Evolutionary conservation across 2,329 filamentous ascomycete species (phyloP), one percentile per base, ranked within the genome.

Genomic region (Fusarium nodosum): DNA sequence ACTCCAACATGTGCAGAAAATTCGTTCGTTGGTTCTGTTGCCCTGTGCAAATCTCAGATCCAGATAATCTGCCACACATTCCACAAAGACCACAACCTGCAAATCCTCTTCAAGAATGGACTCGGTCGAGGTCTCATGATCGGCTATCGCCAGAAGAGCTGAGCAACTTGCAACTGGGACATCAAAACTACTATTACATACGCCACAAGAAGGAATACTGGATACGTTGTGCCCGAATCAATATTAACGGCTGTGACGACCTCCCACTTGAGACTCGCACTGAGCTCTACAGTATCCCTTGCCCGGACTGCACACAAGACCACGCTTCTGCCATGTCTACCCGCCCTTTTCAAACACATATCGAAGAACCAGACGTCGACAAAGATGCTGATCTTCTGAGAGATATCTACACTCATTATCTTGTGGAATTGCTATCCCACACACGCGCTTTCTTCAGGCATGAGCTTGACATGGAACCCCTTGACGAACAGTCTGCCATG

Each of bases 1-100:
- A 15, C n/a, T 10, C 16, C 41, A 71, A 15, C 26, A 72, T 71
- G 66, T 72, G 69, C 39, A 72, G 67, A 42, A 56, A 42, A 33
- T 15, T 67, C 20, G 55, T 24, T 20, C 52, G 56, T 9, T 72
- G 69, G 69, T 72, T 66, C 52, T 58, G 50, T 39, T 72, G 65
- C 36, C 60, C 48, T 8, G 46, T 55, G 7, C 41, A 44, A 28
- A 24, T 18, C 4, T 20, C 16, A 16, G 12, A 26, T 47, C 13
- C 15, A 18, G 33, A 50, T 15, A 20, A 33, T 20, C 31, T 11
- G 12, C 31, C 42, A 13, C 33, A 36, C 13, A 9, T 30, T 15
- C n/a, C n/a, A 7, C 36, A 28, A 18, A 28, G 10, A 41, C 34
- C 22, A 26, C 31, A 3, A 11, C 12, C 15, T 16, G 16, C 28